These are phyloP conservation scores for Phaseolus coccineus DNA, from an alignment of 331 rosid species.

Conservation along the genomic window DNA sequence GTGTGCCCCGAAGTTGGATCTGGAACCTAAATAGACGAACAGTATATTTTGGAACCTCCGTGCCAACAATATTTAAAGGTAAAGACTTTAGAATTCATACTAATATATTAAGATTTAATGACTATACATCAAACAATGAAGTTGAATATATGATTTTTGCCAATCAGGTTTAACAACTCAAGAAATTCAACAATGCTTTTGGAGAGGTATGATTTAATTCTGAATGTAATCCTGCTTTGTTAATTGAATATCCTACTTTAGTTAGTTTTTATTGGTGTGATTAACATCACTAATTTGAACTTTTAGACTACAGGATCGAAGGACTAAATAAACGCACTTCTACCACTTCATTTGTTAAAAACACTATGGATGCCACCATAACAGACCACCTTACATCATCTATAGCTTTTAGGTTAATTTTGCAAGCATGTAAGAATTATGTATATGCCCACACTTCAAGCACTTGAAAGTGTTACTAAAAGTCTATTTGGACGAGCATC, in stretches of 20 bases:
- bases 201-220: constrained; percentile 81
- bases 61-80: constrained; percentile 95
- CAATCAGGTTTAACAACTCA: constrained; percentile 84
- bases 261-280: not conserved
- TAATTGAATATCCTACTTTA: constrained; percentile 23
- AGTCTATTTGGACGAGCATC: not conserved
- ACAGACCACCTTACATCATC: not conserved
- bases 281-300: constrained; percentile 15
- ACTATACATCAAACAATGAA: not conserved
- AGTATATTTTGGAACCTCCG: constrained; percentile 95
- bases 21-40: constrained; percentile 95
- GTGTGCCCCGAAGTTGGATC: constrained; percentile 89
- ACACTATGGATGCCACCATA: constrained; percentile 25
- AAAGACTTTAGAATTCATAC: constrained; percentile 27
- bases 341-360: constrained; percentile 31
- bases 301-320: not conserved
- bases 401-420: constrained; percentile 26
- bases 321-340: constrained; percentile 16
- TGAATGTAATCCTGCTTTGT: constrained; percentile 33
- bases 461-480: not conserved
- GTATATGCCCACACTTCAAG: too few relatives aligned
- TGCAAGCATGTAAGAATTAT: not conserved
- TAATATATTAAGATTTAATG: not conserved
- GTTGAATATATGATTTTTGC: constrained; percentile 46
- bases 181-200: constrained; percentile 94